Evolutionary conservation across 2,329 filamentous ascomycete genomes (phyloP), one percentile per base, ranked within the genome.

Genomic region (Aspergillus arachidicola): DNA sequence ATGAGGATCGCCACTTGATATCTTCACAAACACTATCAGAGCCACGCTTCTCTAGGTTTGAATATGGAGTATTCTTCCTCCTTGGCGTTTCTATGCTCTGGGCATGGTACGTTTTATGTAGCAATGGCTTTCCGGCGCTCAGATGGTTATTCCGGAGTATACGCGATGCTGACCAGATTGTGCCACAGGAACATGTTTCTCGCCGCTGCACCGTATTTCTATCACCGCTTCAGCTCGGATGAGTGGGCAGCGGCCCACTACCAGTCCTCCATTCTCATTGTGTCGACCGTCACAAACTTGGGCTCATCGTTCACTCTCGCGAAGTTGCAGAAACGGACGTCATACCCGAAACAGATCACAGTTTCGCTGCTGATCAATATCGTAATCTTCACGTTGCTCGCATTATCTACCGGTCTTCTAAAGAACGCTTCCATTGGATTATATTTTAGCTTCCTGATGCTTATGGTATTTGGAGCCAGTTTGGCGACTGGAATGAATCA

Each of bases 41-140:
- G 38, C 41, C 68, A 43, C 69, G 67, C 1, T 97, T 97, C 80
- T 96, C 93, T 66, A 93, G 91, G 88, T 74, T 92, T 41, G 92
- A 96, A 76, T 99, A 98, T 79, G 82, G 80, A 70, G 89, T 97
- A 74, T 98, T 98, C 78, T 83, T 91, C 61, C 81, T 97, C 57
- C 83, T 98, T 30, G 95, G 95, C 57, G 85, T 97, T 61, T 92
- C 94, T 58, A 98, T 98, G 95, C 85, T 98, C 51, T 98, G 94
- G 94, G 93, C 94, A 60, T 98, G 94, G 94, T 96, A 86, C 70
- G 86, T 72, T 61, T 34, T 57, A 16, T 43, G 6, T 46, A 16
- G 10, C 28, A 10, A 34, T 7, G 21, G 32, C 16, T 51, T 30
- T 38, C 14, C 16, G 6, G 19, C 11, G 23, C 23, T 12, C 28